Base-by-base conservation (phyloP, 2,329 filamentous ascomycete genomes). In the Delphinella strobiligena region DNA sequence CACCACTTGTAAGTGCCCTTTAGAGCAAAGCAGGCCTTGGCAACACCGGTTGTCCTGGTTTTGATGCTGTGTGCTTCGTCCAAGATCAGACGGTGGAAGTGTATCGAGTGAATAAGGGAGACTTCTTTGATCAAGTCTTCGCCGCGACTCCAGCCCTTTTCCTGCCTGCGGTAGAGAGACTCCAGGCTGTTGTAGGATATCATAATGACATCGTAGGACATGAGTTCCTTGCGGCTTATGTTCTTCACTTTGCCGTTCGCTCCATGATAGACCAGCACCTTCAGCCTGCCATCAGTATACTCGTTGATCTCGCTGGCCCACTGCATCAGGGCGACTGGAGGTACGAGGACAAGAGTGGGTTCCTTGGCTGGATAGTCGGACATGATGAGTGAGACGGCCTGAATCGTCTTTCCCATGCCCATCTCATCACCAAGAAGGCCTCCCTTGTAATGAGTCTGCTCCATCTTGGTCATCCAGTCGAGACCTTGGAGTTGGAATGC, bases 351-450 rank as follows among this genome's bases (percentile, higher is more conserved):
- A 3, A 96, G 69, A 0, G 86, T 83, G 1, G 91, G 89, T 40
- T 80, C 66, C 49, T 81, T 82, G 16, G 79, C 82, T 3, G 88
- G 89, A 52, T 84, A 95, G 57, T 96, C 88, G 1, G 89, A 95
- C 91, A 96, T 96, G 60, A 98, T 87, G 33, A 98, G 72, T 3
- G 89, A 95, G 14, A 98, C 91, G 2, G 91, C 89, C 61, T 98
- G 91, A 37, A 98, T 96, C 0, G 91, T 98, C 66, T 98, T 98
- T 36, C 91, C 91, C 64, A 98, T 83, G 5, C 91, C 91, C 91
- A 98, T 98, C 62, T 98, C 91, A 51, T 98, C 91, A 43, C 91
- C 91, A 2, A 98, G 72, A 2, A 98, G 69, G 11, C 91, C 91
- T 14, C 91, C 91, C 54, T 79, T 84, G 73, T 88, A 96, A 30